A percentile compares a stretch with the other conserved stretches of the same genome.
Conservation (phyloP, 495 filamentous ascomycete genomes). For the Penicillium lagena region DNA sequence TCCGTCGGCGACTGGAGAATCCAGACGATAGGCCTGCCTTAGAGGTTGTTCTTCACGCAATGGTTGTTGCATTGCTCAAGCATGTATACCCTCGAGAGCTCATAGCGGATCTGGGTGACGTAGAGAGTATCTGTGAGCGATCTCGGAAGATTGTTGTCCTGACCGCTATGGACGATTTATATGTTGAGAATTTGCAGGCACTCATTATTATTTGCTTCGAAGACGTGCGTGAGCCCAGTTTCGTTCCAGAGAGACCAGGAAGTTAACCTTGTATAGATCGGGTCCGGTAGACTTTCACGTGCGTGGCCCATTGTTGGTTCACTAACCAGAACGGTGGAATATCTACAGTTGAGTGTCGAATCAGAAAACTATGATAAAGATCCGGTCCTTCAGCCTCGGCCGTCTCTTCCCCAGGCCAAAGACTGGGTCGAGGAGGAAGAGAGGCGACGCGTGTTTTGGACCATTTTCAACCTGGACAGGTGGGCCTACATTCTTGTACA, state of each 20-base stretch:
- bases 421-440: slow-evolving; percentile 47
- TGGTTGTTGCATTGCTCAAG: slow-evolving; percentile 3
- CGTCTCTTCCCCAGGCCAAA: slow-evolving; percentile 26
- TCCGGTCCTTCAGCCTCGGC: slow-evolving; percentile 15
- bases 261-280: too few relatives aligned
- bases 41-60: slow-evolving; percentile 5
- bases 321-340: slow-evolving; percentile 31
- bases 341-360: slow-evolving; percentile 30
- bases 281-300: too few relatives aligned
- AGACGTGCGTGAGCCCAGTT: slow-evolving; percentile 9
- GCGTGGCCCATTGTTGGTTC: slow-evolving; percentile 23
- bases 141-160: slow-evolving; percentile 19
- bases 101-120: background rate
- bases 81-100: background rate
- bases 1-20: slow-evolving; percentile 14
- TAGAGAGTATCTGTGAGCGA: background rate
- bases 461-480: slow-evolving; percentile 42
- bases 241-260: too few relatives aligned
- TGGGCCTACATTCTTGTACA: slow-evolving; percentile 1
- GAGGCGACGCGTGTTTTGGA: slow-evolving; percentile 47
- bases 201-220: slow-evolving; percentile 30
- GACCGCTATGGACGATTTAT: slow-evolving; percentile 26
- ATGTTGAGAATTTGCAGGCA: slow-evolving; percentile 31
- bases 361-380: slow-evolving; percentile 11
- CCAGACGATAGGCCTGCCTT: slow-evolving; percentile 2